These are phyloP conservation scores for Strobilomyces dryophilus DNA, from an alignment of 768 basidiomycete species.

Conservation along the genomic window DNA sequence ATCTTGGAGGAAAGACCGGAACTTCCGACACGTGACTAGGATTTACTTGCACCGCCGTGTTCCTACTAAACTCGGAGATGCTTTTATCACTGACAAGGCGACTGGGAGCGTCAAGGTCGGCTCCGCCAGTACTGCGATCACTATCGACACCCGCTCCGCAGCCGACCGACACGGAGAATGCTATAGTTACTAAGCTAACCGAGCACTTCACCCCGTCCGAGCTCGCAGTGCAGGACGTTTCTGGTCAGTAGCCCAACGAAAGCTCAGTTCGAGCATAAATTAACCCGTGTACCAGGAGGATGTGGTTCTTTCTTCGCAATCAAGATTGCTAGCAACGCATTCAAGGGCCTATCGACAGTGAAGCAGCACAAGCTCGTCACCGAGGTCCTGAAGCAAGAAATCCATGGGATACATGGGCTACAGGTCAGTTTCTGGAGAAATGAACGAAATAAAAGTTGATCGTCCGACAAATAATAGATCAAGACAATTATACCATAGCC, in stretches of 20 bases:
- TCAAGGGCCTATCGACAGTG: constrained; percentile 80
- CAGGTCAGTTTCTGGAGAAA: constrained; percentile 55
- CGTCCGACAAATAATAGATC: constrained; percentile 32
- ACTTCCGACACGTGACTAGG: constrained; percentile 16
- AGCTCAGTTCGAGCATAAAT: not conserved
- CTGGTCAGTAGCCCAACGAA: constrained; percentile 54
- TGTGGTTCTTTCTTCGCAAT: constrained; percentile 98
- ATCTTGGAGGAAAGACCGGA: constrained; percentile 8
- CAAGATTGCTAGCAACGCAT: constrained; percentile 75
- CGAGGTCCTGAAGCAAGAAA: constrained; percentile 80
- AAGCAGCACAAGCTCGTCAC: constrained; percentile 95
- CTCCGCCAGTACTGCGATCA: constrained; percentile 26
- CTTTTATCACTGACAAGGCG: constrained; percentile 32
- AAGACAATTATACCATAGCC: constrained; percentile 36
- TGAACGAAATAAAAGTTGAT: constrained; percentile 2
- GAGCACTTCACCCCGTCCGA: constrained; percentile 74
- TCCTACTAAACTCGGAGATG: constrained; percentile 9
- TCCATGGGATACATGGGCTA: constrained; percentile 87
- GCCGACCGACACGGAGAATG: constrained; percentile 38
- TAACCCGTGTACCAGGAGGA: constrained; percentile 55
- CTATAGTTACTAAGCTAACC: constrained; percentile 68
- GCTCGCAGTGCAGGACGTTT: constrained; percentile 90
- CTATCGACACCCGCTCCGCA: constrained; percentile 24
- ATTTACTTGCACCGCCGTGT: not conserved
- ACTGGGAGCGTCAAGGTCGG: constrained; percentile 22